These are phyloP conservation scores for Krasilnikovozyma curviuscula DNA, from an alignment of 768 basidiomycete species.

Conservation along the genomic window DNA sequence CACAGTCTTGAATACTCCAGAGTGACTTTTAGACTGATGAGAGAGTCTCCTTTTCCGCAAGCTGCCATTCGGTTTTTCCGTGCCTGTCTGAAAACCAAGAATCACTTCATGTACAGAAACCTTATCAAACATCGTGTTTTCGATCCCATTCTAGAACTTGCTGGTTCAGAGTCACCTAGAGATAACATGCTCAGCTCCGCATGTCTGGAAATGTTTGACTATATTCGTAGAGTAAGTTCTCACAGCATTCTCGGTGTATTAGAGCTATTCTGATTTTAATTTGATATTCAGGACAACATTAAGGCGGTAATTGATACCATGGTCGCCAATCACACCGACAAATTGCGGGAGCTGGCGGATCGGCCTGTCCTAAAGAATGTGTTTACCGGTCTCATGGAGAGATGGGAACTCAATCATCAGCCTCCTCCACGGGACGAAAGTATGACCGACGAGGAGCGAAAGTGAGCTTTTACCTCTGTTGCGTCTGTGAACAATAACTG, in stretches of 20 bases:
- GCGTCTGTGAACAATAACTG: background rate
- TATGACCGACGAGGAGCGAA: slow-evolving; percentile 32
- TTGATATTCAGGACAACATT: slow-evolving; percentile 49
- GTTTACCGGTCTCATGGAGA: slow-evolving; percentile 18
- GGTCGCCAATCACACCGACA: slow-evolving; percentile 53
- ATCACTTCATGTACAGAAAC: slow-evolving; percentile 43
- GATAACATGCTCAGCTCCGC: slow-evolving; percentile 89
- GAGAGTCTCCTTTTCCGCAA: slow-evolving; percentile 23
- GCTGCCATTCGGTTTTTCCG: slow-evolving; percentile 87
- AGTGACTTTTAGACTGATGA: background rate
- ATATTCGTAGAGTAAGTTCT: slow-evolving; percentile 54
- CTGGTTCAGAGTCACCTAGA: slow-evolving; percentile 42
- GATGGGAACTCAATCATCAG: slow-evolving; percentile 81
- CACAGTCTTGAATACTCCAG: background rate
- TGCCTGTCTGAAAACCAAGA: slow-evolving; percentile 55
- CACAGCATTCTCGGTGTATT: background rate
- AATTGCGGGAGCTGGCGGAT: slow-evolving; percentile 45
- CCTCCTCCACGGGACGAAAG: slow-evolving; percentile 32
- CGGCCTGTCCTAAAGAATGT: slow-evolving; percentile 42
- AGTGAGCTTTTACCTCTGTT: slow-evolving; percentile 33
- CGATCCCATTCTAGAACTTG: slow-evolving; percentile 57
- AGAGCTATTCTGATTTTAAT: background rate
- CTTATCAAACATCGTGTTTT: slow-evolving; percentile 70
- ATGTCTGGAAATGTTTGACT: slow-evolving; percentile 88
- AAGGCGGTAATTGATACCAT: slow-evolving; percentile 66